Evolutionary conservation across 805 yeast species (phyloP).

Genomic region (Kuraishia hungarica): DNA sequence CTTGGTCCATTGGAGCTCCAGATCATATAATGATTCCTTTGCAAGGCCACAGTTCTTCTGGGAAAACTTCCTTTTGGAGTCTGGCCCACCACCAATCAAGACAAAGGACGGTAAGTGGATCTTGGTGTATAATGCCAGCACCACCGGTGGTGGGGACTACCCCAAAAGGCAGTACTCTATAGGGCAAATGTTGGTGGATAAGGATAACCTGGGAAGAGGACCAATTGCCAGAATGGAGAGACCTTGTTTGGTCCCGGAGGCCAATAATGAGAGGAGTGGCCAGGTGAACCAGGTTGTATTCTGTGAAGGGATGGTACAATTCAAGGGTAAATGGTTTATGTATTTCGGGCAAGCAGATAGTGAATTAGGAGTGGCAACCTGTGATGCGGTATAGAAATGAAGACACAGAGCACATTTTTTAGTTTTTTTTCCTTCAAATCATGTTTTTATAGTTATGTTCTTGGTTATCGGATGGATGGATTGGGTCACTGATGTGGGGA

Average conservation of each 20-base stretch:
- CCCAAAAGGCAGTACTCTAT: constrained; percentile 1
- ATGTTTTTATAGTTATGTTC: neutral
- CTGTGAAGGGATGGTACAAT: constrained; percentile 3
- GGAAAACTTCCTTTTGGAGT: constrained; percentile 1
- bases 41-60: neutral
- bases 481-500: too few species aligned
- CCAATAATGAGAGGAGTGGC: neutral
- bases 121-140: constrained; percentile 1
- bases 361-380: constrained; percentile 1
- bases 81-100: constrained; percentile 1
- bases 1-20: neutral
- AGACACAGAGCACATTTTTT: neutral
- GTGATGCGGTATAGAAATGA: neutral
- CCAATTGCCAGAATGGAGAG: neutral
- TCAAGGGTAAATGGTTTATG: constrained; percentile 3
- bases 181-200: neutral
- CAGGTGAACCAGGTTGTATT: constrained; percentile 1
- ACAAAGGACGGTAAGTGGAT: constrained; percentile 2
- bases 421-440: too few species aligned
- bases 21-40: neutral
- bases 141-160: neutral
- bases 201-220: neutral
- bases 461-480: too few species aligned
- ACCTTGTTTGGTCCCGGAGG: neutral
- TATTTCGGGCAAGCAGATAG: constrained; percentile 1